Conservation (phyloP, 148 eudicot species). For the Chenopodium suecicum region DNA sequence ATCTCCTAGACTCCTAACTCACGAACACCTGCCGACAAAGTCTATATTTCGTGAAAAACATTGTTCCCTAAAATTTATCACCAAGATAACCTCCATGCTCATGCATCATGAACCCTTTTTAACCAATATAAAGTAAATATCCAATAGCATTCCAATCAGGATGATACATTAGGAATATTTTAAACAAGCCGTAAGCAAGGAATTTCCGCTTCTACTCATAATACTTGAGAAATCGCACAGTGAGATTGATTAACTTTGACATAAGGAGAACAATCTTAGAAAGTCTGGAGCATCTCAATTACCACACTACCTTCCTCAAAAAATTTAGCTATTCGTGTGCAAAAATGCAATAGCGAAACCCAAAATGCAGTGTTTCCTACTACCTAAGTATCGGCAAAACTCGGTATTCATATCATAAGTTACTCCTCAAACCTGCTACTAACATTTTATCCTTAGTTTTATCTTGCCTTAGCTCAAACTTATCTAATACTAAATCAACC, state of each 20-base stretch:
- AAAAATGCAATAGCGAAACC: not conserved
- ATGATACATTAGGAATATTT: not conserved
- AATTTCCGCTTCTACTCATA: not conserved
- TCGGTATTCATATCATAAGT: no score
- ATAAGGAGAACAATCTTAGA: not conserved
- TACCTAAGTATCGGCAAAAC: not conserved
- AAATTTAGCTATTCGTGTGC: not conserved
- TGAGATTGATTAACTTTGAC: no score
- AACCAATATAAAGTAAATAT: not conserved
- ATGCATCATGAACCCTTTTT: not conserved
- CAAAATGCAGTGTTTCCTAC: not conserved
- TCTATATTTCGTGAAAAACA: not conserved
- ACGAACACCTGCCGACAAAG: not conserved
- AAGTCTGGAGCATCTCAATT: not conserved
- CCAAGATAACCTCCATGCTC: not conserved
- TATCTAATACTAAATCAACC: not conserved
- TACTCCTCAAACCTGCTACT: no score
- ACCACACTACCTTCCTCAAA: no score
- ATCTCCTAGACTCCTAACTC: no score
- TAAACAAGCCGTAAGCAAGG: not conserved
- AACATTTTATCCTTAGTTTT: no score
- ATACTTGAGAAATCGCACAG: no score
- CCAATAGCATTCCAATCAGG: not conserved
- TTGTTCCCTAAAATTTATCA: not conserved
- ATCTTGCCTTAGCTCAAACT: not conserved